Evolutionary conservation across 352 stramenopile genomes (phyloP).

Genomic region (Phytopythium cucurbitacearum): DNA sequence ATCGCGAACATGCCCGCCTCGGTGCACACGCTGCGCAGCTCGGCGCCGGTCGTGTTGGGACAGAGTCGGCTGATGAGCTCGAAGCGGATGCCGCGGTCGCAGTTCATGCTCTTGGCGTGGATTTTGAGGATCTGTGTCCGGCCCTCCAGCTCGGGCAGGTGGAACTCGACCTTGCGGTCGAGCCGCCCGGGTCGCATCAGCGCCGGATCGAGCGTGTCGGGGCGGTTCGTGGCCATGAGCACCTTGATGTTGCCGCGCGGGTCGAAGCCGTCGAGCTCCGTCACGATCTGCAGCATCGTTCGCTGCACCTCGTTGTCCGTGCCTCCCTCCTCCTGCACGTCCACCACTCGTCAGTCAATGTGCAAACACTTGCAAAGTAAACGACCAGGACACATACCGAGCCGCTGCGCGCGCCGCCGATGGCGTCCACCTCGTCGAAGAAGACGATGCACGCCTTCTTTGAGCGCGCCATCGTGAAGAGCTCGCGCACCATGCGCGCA

Average conservation of each 20-base stretch:
- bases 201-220: constrained; percentile 96
- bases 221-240: constrained; percentile 98
- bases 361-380: constrained; percentile 13
- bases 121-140: constrained; percentile 99
- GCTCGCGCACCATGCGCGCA: constrained; percentile 98
- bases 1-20: constrained; percentile 99
- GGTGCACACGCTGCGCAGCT: constrained; percentile 97
- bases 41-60: constrained; percentile 98
- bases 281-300: constrained; percentile 99
- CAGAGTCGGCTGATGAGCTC: constrained; percentile 97
- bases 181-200: constrained; percentile 95
- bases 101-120: constrained; percentile 99
- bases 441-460: constrained; percentile 99
- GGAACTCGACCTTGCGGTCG: constrained; percentile 99
- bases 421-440: constrained; percentile 99
- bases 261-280: constrained; percentile 98
- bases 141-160: constrained; percentile 97
- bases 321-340: constrained; percentile 83
- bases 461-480: constrained; percentile 99
- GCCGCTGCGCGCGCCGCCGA: constrained; percentile 90
- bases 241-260: constrained; percentile 99
- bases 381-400: constrained; percentile 5
- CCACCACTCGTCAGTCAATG: constrained; percentile 4
- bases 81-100: constrained; percentile 98
- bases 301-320: constrained; percentile 99